Evolutionary conservation across 1,139 yeast species (phyloP).

Genomic region (Candida neerlandica): DNA sequence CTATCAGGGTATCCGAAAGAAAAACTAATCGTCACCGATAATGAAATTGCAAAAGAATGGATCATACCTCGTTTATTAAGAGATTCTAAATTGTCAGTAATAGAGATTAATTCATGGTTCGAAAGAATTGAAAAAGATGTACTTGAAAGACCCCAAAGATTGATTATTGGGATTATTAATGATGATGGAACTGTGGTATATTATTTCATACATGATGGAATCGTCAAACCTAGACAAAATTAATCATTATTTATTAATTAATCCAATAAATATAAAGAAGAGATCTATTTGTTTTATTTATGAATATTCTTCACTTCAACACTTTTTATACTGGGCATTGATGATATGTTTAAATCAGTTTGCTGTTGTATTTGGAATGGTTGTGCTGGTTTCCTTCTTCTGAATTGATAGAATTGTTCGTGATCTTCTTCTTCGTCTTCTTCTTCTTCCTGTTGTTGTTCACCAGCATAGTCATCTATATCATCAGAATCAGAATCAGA

Average conservation of each 20-base stretch:
- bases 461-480: constrained; percentile 3
- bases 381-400: constrained; percentile 6
- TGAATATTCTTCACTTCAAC: constrained; percentile 5
- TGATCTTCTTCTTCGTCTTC: constrained; percentile 7
- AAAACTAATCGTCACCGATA: constrained; percentile 28
- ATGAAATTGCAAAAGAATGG: constrained; percentile 32
- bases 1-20: constrained; percentile 36
- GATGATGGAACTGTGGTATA: constrained; percentile 71
- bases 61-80: constrained; percentile 29
- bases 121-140: background rate
- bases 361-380: background rate
- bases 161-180: constrained; percentile 59
- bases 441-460: background rate
- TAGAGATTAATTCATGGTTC: constrained; percentile 38
- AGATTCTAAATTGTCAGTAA: constrained; percentile 19
- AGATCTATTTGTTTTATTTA: background rate
- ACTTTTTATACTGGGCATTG: constrained; percentile 3
- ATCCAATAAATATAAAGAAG: background rate
- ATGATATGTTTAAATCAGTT: background rate
- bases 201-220: constrained; percentile 63
- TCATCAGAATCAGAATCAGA: constrained; percentile 2
- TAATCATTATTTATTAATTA: constrained; percentile 17
- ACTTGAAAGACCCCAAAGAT: constrained; percentile 32
- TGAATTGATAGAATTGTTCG: constrained; percentile 12
- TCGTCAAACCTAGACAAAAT: constrained; percentile 60